Conservation (phyloP, 225 moss, liverwort and hornwort species). For the Marchantia polymorpha region DNA sequence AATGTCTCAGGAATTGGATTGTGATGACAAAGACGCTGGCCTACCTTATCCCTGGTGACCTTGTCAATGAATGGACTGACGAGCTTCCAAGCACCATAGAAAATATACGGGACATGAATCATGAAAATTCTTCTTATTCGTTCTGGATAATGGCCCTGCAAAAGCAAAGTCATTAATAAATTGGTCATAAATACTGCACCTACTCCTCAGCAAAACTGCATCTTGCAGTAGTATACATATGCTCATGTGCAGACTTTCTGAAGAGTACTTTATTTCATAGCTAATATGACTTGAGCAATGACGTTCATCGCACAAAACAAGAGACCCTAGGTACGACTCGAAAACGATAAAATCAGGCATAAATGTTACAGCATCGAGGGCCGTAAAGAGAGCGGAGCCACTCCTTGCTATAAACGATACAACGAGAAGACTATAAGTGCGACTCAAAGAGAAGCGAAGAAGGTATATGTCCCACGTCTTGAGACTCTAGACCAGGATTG, state of each 20-base stretch:
- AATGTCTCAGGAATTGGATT: neutral
- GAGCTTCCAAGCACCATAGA: constrained; percentile 66
- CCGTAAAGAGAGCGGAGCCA: too few relatives aligned
- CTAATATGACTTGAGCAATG: too few relatives aligned
- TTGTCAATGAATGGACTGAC: constrained; percentile 58
- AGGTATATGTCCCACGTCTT: too few relatives aligned
- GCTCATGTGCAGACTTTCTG: neutral
- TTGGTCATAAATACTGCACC: neutral
- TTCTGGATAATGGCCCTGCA: constrained; percentile 64
- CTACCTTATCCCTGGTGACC: constrained; percentile 56
- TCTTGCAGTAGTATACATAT: neutral
- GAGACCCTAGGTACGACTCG: too few relatives aligned
- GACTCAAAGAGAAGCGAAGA: too few relatives aligned
- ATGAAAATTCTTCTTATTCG: constrained; percentile 51
- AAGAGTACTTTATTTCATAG: too few relatives aligned
- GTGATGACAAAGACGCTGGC: neutral
- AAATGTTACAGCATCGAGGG: too few relatives aligned
- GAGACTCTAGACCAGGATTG: too few relatives aligned
- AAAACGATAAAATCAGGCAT: too few relatives aligned
- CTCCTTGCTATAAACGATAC: too few relatives aligned
- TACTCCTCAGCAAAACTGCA: neutral
- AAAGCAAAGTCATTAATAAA: neutral
- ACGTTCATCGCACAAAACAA: too few relatives aligned
- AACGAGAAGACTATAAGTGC: too few relatives aligned
- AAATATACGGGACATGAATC: constrained; percentile 52